Base-by-base conservation (phyloP, 2,329 filamentous ascomycete genomes). In the Lecanosticta acicola region DNA sequence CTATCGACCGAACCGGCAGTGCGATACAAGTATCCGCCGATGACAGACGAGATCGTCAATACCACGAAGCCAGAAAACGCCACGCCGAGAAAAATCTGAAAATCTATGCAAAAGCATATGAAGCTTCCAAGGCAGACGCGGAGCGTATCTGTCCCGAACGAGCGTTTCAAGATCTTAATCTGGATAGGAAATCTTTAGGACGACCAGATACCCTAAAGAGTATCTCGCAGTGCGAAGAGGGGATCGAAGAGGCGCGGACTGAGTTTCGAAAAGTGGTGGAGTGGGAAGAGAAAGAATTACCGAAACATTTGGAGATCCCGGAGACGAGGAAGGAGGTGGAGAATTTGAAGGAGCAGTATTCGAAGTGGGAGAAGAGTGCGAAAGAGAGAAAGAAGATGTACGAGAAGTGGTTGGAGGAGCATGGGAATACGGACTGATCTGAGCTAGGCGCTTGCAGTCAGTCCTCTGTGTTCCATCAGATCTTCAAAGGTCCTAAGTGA, bases 101-200 rank as follows among this genome's bases (percentile, higher is more conserved):
- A 1, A 37, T 24, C 10, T 44, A 46, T 16, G 11, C 19, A 10
- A 40, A 40, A 26, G 48, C 48, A 1, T 37, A 32, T 16, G 40
- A 39, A 39, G 48, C 39, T 13, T 34, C 48, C 9, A 32, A 32
- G 29, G 48, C 44, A 1, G 43, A 50, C 29, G 48, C 48, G 3
- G 40, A 41, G 11, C 40, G 48, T 4, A 13, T 47, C 7, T 45
- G 43, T 41, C 44, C 40, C 1, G 48, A 17, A 5, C 3, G 35
- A 17, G 4, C 14, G 5, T 18, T 19, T 17, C 14, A 16, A 19
- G 35, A 37, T 11, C 14, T 19, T 37, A 11, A 11, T 5, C 24
- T 7, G 5, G 24, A 29, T 11, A 29, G 24, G 24, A 29, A 5
- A 11, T 7, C 24, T 29, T 29, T 29, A 11, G 24, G 24, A 29